These are phyloP conservation scores for Colletotrichum trifolii DNA, from an alignment of 2,329 filamentous ascomycete genomes.

Conservation along the genomic window DNA sequence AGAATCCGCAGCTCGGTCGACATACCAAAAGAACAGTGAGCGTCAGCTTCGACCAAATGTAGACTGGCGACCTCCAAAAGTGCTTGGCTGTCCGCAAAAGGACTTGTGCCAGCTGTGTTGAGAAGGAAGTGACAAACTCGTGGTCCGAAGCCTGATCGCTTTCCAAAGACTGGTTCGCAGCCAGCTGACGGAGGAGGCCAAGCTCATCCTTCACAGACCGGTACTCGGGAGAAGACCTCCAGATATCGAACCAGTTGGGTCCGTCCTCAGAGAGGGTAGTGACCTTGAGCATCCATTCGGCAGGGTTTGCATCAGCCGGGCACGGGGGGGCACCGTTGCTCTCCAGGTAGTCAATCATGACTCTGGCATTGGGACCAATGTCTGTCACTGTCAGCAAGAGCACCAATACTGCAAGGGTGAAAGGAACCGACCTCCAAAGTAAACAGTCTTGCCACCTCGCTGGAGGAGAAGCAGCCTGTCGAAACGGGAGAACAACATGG, in stretches of 20 bases:
- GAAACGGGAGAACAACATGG: conserved; percentile 58
- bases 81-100: conserved; percentile 74
- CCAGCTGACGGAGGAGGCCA: conserved; percentile 36
- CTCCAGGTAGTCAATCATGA: conserved; percentile 68
- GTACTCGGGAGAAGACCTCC: conserved; percentile 46
- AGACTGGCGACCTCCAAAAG: conserved; percentile 78
- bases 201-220: conserved; percentile 44
- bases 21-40: conserved; percentile 56
- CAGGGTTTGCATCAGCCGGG: conserved; percentile 68
- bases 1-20: neutral
- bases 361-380: conserved; percentile 55
- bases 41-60: conserved; percentile 74
- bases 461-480: conserved; percentile 67
- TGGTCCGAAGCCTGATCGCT: conserved; percentile 42
- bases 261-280: conserved; percentile 42
- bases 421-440: conserved; percentile 62
- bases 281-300: conserved; percentile 72
- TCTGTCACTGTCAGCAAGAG: conserved; percentile 1
- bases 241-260: conserved; percentile 49
- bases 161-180: conserved; percentile 51
- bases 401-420: no score
- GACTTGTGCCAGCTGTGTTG: conserved; percentile 68
- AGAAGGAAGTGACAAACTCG: conserved; percentile 79
- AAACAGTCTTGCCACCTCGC: conserved; percentile 67
- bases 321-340: conserved; percentile 68